Evolutionary conservation across 2,329 filamentous ascomycete genomes (phyloP), one percentile per base, ranked within the genome.

Genomic region (Alternaria sp.): DNA sequence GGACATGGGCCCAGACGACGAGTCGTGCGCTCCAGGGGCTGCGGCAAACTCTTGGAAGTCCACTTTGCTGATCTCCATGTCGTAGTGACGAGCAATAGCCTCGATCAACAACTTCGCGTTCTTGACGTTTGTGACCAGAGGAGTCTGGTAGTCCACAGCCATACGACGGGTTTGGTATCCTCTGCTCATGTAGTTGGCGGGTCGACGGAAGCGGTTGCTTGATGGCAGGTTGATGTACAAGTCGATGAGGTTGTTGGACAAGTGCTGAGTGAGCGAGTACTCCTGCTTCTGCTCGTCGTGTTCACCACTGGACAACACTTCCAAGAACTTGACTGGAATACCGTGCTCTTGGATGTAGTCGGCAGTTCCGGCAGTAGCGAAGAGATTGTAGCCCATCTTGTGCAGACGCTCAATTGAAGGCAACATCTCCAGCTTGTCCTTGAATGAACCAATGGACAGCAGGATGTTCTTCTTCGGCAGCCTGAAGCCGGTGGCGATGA

Each of bases 161-260:
- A 99, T 97, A 81, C 96, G 90, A 80, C 96, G 90, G 59, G 96
- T 98, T 77, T 92, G 91, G 83, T 99, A 99, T 64, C 96, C 96
- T 84, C 96, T 96, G 82, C 92, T 96, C 91, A 99, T 96, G 83
- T 98, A 99, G 85, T 93, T 99, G 74, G 96, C 96, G 30, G 96
- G 96, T 70, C 96, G 90, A 73, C 96, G 89, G 86, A 96, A 99
- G 81, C 94, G 92, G 85, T 99, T 99, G 88, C 89, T 97, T 12
- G 96, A 98, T n/a, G 96, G 96, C 81, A 99, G 82, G 82, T 99
- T 99, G 89, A 99, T 97, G 85, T 99, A 99, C 64, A 99, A 84
- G 80, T 98, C 95, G 74, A 99, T 99, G 81, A 96, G 90, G 83
- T 98, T 98, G 84, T 97, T 98, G 62, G 95, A 92, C 82, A 99